A percentile compares a stretch with the other conserved stretches of the same genome.
phyloP scores from a whole-genome alignment of 768 basidiomycete species.

The Boletus rubroflammeus region DNA sequence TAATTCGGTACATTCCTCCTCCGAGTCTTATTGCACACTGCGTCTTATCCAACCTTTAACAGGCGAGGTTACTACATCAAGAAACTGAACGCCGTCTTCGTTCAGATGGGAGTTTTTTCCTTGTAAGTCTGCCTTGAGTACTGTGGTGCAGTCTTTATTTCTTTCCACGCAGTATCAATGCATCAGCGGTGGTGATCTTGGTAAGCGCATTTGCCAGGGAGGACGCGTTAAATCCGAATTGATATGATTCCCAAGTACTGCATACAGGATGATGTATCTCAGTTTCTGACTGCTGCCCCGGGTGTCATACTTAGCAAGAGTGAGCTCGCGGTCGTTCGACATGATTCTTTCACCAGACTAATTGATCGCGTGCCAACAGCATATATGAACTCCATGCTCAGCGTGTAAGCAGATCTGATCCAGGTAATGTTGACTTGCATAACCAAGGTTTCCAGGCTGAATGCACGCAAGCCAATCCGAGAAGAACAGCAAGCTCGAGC shows the following conservation, averaged over 20 bases:
- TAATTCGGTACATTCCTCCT: conserved; percentile 7
- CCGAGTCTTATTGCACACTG: too few species aligned
- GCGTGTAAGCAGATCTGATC: conserved; percentile 16
- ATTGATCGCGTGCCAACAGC: conserved; percentile 1
- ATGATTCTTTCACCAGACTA: not conserved
- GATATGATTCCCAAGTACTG: not conserved
- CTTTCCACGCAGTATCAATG: conserved; percentile 3
- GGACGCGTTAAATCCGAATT: not conserved
- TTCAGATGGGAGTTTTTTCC: conserved; percentile 20
- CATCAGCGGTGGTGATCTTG: conserved; percentile 2
- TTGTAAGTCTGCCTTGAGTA: conserved; percentile 9
- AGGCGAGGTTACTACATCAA: conserved; percentile 14
- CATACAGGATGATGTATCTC: not conserved
- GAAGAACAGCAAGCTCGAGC: conserved; percentile 7
- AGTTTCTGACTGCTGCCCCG: conserved; percentile 5
- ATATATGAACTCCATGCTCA: conserved; percentile 24
- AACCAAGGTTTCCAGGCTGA: conserved; percentile 6
- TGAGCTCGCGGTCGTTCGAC: not conserved
- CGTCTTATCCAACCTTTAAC: not conserved
- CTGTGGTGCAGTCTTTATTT: not conserved
- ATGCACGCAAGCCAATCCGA: conserved; percentile 17
- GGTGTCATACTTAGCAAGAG: conserved; percentile 16
- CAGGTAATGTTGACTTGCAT: not conserved
- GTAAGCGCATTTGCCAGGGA: not conserved
- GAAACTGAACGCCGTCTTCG: conserved; percentile 11